A percentile compares a stretch with the other conserved stretches of the same genome.
Evolutionary conservation across 768 basidiomycete species (phyloP).

Genomic region (Astraeus odoratus): DNA sequence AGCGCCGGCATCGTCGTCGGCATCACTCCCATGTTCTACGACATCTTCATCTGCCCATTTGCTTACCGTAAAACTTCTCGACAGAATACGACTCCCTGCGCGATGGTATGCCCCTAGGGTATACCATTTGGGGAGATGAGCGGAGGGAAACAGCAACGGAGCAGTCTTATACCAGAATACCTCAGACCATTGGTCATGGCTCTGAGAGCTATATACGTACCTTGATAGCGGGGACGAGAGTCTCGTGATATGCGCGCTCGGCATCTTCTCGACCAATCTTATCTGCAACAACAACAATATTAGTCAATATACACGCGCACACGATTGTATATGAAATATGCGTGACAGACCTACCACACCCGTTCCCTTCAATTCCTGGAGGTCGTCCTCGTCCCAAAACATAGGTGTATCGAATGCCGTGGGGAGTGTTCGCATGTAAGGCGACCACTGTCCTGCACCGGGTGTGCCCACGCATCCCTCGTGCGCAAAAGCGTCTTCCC

Average conservation of each 20-base stretch:
- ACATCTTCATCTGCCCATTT: constrained; percentile 35
- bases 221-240: constrained; percentile 63
- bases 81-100: constrained; percentile 88
- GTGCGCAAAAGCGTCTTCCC: constrained; percentile 67
- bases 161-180: constrained; percentile 42
- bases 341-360: constrained; percentile 70
- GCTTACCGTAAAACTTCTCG: constrained; percentile 85
- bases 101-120: constrained; percentile 73
- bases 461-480: constrained; percentile 45
- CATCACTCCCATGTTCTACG: constrained; percentile 27
- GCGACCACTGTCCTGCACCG: constrained; percentile 11
- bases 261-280: constrained; percentile 85
- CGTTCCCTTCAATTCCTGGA: constrained; percentile 73
- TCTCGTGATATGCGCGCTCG: constrained; percentile 61
- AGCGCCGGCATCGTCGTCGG: constrained; percentile 10
- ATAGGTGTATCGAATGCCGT: constrained; percentile 79
- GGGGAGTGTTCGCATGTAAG: constrained; percentile 46
- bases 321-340: background rate
- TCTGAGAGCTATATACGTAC: constrained; percentile 32
- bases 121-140: constrained; percentile 42
- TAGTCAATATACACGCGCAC: background rate
- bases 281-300: constrained; percentile 36
- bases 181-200: background rate
- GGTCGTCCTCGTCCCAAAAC: constrained; percentile 80
- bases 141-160: constrained; percentile 62